Conservation (phyloP, 1,139 yeast genomes). For the Pichia terricola region DNA sequence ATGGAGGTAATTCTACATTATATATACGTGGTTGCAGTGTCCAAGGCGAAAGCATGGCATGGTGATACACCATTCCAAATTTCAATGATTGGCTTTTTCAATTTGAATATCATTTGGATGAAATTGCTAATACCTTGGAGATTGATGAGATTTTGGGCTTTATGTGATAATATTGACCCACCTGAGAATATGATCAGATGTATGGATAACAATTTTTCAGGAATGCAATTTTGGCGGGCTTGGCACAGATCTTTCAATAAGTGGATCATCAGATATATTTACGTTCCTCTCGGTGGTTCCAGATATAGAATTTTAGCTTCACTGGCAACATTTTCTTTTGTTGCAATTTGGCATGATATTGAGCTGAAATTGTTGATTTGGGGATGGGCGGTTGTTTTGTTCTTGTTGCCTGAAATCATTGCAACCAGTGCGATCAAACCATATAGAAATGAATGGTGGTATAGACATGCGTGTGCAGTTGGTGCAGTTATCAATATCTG, state of each 20-base stretch:
- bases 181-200: constrained; percentile 98
- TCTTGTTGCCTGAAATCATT: constrained; percentile 76
- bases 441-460: constrained; percentile 52
- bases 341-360: constrained; percentile 97
- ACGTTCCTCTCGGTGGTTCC: constrained; percentile 85
- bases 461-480: constrained; percentile 67
- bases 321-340: constrained; percentile 87
- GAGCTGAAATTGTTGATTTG: constrained; percentile 76
- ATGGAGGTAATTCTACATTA: constrained; percentile 88
- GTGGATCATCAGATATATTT: constrained; percentile 76
- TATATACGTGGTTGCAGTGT: constrained; percentile 88
- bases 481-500: constrained; percentile 89
- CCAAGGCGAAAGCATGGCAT: constrained; percentile 82
- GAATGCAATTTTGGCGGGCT: constrained; percentile 93
- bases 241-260: constrained; percentile 95
- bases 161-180: constrained; percentile 85
- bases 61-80: constrained; percentile 87
- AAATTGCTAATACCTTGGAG: constrained; percentile 94
- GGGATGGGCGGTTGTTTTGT: constrained; percentile 93
- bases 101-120: constrained; percentile 85
- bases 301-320: constrained; percentile 60
- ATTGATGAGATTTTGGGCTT: constrained; percentile 83
- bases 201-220: constrained; percentile 88
- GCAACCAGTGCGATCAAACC: constrained; percentile 42
- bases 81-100: constrained; percentile 89